Percentiles rank a stretch among this genome's conserved stretches.
phyloP scores from a whole-genome alignment of 225 moss, liverwort and hornwort species.

The Antitrichia curtipendula region DNA sequence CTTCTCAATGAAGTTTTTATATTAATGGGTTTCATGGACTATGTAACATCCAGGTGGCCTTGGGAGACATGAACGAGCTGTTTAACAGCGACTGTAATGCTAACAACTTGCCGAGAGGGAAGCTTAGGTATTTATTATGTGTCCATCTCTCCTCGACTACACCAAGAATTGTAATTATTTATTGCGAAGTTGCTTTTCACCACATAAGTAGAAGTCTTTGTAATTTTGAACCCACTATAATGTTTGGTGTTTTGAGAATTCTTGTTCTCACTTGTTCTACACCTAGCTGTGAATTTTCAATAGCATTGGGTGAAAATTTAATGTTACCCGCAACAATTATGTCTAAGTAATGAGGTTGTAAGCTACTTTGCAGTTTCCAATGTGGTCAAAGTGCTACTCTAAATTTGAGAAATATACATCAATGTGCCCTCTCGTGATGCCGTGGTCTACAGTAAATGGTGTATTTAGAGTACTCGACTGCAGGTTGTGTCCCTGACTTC shows the following conservation, averaged over 20 bases:
- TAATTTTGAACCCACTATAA: background rate
- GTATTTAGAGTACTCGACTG: background rate
- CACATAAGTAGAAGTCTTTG: background rate
- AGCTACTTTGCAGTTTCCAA: background rate
- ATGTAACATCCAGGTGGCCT: slow-evolving; percentile 52
- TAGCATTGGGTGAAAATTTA: background rate
- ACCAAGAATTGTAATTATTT: background rate
- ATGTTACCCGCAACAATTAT: background rate
- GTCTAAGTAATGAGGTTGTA: background rate
- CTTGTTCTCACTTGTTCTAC: background rate
- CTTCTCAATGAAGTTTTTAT: background rate
- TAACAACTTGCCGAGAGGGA: slow-evolving; percentile 55
- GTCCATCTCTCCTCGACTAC: background rate
- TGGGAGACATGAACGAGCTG: slow-evolving; percentile 71
- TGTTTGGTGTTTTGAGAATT: background rate
- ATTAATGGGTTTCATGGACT: background rate
- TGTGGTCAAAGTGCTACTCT: background rate
- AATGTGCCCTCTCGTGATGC: no score
- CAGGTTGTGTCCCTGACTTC: background rate
- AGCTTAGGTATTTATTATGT: slow-evolving; percentile 47
- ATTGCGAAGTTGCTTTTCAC: background rate
- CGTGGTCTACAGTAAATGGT: background rate
- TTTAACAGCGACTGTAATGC: slow-evolving; percentile 19
- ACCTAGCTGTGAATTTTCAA: background rate
- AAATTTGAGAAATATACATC: background rate